Evolutionary conservation across 2,329 filamentous ascomycete genomes (phyloP).

Genomic region (Zopfia rhizophila): DNA sequence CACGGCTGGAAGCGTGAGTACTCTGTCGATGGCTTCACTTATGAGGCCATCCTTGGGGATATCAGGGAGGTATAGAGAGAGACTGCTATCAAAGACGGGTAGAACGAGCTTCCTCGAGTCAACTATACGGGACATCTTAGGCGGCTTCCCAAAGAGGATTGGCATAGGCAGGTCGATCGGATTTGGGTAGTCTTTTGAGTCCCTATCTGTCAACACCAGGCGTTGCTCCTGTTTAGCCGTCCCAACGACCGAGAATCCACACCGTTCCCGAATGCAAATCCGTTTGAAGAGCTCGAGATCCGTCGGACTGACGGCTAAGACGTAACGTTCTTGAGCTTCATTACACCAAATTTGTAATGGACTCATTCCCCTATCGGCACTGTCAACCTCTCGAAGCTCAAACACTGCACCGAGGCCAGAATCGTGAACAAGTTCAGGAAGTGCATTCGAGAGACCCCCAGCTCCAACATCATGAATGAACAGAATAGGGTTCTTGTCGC

Average conservation of each 20-base stretch:
- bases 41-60: constrained; percentile 63
- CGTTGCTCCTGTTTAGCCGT: constrained; percentile 77
- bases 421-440: constrained; percentile 92
- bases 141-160: constrained; percentile 86
- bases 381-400: constrained; percentile 93
- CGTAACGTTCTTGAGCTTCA: constrained; percentile 96
- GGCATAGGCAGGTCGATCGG: constrained; percentile 92
- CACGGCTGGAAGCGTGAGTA: constrained; percentile 86
- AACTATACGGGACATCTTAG: constrained; percentile 81
- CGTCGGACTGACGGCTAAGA: constrained; percentile 85
- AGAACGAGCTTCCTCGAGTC: constrained; percentile 74
- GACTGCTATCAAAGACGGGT: constrained; percentile 77
- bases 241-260: constrained; percentile 92
- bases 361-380: constrained; percentile 89
- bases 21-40: constrained; percentile 79
- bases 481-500: constrained; percentile 86
- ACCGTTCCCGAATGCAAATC: constrained; percentile 83
- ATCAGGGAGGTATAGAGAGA: constrained; percentile 73
- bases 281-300: constrained; percentile 77
- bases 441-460: constrained; percentile 83
- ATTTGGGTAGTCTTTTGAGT: constrained; percentile 76
- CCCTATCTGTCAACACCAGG: constrained; percentile 82
- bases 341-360: constrained; percentile 98
- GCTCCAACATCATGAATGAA: constrained; percentile 99
- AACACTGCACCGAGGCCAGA: constrained; percentile 91